A percentile compares a stretch with the other conserved stretches of the same genome.
Evolutionary conservation across 108 stramenopile genomes (phyloP).

Genomic region (Aurantiochytrium sp.): DNA sequence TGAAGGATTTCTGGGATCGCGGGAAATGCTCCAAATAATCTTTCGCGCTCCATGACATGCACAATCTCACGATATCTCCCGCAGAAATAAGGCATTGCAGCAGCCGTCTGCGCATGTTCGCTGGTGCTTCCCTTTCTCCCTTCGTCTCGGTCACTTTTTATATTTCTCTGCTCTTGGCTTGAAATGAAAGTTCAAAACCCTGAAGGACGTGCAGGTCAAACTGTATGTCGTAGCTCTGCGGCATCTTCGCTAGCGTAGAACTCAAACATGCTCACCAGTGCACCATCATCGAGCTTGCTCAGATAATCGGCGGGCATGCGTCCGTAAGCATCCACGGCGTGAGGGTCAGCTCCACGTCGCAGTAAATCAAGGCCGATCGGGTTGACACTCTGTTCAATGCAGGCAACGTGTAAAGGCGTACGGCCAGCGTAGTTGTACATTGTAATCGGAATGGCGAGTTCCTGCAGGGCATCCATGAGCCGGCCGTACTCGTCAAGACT

Average conservation of each 20-base stretch:
- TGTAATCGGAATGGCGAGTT: not conserved
- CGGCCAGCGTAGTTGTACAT: not conserved
- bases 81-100: too few relatives aligned
- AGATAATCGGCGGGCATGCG: not conserved
- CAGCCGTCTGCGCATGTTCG: too few relatives aligned
- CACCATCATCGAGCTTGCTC: not conserved
- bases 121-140: too few relatives aligned
- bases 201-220: too few relatives aligned
- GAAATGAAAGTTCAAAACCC: too few relatives aligned
- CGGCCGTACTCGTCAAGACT: not conserved
- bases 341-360: not conserved
- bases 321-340: not conserved
- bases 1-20: too few relatives aligned
- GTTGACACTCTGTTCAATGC: not conserved
- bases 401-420: not conserved
- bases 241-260: not conserved
- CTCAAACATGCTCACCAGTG: not conserved
- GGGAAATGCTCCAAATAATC: too few relatives aligned
- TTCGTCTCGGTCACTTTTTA: too few relatives aligned
- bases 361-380: not conserved
- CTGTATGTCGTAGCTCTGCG: not conserved
- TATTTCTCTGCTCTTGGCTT: too few relatives aligned
- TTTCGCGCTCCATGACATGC: too few relatives aligned
- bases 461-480: not conserved
- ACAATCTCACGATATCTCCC: too few relatives aligned